Evolutionary conservation across 805 yeast species (phyloP).

Genomic region (Metschnikowia amazonensis): DNA sequence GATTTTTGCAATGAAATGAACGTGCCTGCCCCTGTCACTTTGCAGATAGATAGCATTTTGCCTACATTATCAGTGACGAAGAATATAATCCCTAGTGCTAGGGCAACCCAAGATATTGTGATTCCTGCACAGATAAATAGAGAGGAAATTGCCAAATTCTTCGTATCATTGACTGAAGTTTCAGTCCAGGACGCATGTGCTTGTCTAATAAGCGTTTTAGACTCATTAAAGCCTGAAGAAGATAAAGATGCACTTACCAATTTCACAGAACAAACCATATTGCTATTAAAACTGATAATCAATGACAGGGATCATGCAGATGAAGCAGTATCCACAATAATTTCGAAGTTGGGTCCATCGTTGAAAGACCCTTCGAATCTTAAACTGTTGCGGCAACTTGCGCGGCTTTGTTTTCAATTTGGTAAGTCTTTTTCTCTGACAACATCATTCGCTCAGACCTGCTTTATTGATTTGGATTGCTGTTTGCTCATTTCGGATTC

Average conservation of each 20-base stretch:
- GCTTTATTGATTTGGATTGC: constrained; percentile 4
- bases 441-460: constrained; percentile 1
- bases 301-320: background rate
- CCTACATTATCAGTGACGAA: background rate
- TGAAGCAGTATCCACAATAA: background rate
- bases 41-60: background rate
- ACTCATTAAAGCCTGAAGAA: background rate
- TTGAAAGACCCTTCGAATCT: background rate
- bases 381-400: constrained; percentile 3
- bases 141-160: background rate
- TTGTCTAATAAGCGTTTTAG: background rate
- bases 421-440: constrained; percentile 5
- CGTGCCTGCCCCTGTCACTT: background rate
- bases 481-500: background rate
- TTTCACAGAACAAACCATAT: background rate
- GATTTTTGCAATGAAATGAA: constrained; percentile 2
- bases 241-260: background rate
- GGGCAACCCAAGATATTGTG: background rate
- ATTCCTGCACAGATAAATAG: background rate
- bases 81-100: background rate
- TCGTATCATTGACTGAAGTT: background rate
- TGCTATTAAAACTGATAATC: background rate
- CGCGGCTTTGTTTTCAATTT: constrained; percentile 12
- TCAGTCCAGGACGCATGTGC: background rate
- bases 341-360: background rate